Conservation (phyloP, 2,329 filamentous ascomycete species). For the Fusarium caatingaense region DNA sequence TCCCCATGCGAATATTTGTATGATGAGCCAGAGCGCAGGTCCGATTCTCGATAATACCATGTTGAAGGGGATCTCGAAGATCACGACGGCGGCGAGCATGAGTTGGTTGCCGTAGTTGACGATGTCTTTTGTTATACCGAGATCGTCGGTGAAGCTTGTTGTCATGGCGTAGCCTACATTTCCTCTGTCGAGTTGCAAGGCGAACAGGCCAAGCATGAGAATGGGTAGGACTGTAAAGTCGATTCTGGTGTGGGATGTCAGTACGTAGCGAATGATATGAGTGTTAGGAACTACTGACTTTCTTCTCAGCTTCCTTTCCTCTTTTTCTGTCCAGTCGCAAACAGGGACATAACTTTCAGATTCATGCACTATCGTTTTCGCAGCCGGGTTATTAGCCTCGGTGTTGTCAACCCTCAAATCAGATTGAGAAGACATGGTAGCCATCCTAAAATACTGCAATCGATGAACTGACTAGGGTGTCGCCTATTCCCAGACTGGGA, state of each 20-base stretch:
- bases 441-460: neutral
- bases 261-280: accelerated
- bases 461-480: neutral
- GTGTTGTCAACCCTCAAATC: neutral
- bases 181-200: constrained; percentile 8
- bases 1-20: constrained; percentile 5
- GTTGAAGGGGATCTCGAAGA: constrained; percentile 14
- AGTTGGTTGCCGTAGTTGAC: constrained; percentile 20
- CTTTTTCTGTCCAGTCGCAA: constrained; percentile 5
- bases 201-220: constrained; percentile 18
- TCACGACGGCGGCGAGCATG: neutral
- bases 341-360: neutral
- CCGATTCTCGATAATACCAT: constrained; percentile 4
- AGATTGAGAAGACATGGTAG: neutral
- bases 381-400: too few species aligned
- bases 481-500: neutral
- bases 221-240: neutral
- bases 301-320: neutral
- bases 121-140: constrained; percentile 6
- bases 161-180: constrained; percentile 16
- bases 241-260: neutral
- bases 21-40: neutral
- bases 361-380: neutral
- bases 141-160: constrained; percentile 10
- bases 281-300: accelerated